Base-by-base conservation (phyloP, 1,284 basidiomycete genomes). In the Stereum hirsutum region DNA sequence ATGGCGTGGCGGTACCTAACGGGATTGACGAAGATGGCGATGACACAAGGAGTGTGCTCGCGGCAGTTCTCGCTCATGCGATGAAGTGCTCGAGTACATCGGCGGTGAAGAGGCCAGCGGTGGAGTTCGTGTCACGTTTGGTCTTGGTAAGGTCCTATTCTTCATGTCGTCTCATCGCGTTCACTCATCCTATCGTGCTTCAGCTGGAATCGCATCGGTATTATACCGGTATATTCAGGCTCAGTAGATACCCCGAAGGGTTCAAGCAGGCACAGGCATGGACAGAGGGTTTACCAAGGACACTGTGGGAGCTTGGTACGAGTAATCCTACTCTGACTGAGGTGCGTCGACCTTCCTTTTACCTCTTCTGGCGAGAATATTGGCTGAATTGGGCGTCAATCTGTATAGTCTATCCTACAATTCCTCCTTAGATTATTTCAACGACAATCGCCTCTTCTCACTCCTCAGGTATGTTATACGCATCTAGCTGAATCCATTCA, bases 241-340 rank as follows among this genome's bases (percentile, higher is more conserved):
- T 71, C 21, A 61, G 60, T 31, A 52, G 54, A 17, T 52, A 56
- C 39, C 45, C 54, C 25, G 59, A 56, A 5, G 59, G 65, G 26
- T 58, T 63, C 35, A 51, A 61, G 28, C 64, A 60, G 46, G 60
- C 83, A 25, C 65, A 75, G 43, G 73, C 78, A 23, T 87, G 87
- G 85, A 46, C 84, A 15, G 53, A 69, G 10, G 74, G 81, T 48
- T 68, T 93, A 30, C 89, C 90, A 0, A 81, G 78, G 57, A 73
- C 72, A 6, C 65, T 95, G 2, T 95, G 92, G 91, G 90, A 95
- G 60, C 61, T 88, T 6, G 83, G 82, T 1, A 62, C 63, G 12
- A 74, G 63, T 39, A 75, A 87, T 53, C 55, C 74, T 7, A 51
- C 57, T 3, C 63, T 71, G 5, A 78, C 78, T 0, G 77, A 83